Evolutionary conservation across 202 grass and related monocot species (phyloP), one percentile per base, ranked within the genome.

Genomic region (Carex sylvatica): DNA sequence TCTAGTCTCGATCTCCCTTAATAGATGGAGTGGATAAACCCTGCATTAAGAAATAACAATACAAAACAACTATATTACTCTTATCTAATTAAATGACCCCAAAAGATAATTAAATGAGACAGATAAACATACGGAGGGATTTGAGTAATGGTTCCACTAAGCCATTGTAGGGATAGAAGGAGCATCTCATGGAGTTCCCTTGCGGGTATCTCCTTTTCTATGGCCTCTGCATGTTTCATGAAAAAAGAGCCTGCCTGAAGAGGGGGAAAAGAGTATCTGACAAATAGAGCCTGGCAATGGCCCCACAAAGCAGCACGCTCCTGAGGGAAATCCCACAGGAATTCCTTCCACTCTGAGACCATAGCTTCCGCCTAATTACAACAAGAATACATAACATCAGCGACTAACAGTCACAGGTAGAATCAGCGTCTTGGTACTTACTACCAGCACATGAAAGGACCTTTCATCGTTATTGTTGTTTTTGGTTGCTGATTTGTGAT

Each of bases 301-400:
- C 92, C 91, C 95, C 95, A 98, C 72, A 98, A 87, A 86, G 95
- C 91, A 86, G 92, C 91, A 85, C 95, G 87, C 87, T 98, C 95
- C 83, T 95, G 92, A 74, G 95, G 92, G 44, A 95, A 90, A 90
- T 98, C 95, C 95, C 95, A 98, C 30, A 98, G 87, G 61, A 98
- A 98, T 82, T 98, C 95, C 82, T 91, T 98, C 95, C 95, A 98
- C 84, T 98, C 95, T 53, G 91, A 89, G 56, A 98, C 91, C 95
- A 98, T 98, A 56, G 92, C 95, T 90, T 95, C 95, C 56, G 92
- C 95, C 95, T 98, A 83, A 83, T 83, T 38, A 86, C 55, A 80
- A 58, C 36, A 58, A 13, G 26, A 30, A 77, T 58, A 77, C 24
- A 77, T 58, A 36, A 51, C n/a, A 58, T 77, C 28, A 77, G 52